Conservation (phyloP, 148 eudicot species). For the Simmondsia chinensis region DNA sequence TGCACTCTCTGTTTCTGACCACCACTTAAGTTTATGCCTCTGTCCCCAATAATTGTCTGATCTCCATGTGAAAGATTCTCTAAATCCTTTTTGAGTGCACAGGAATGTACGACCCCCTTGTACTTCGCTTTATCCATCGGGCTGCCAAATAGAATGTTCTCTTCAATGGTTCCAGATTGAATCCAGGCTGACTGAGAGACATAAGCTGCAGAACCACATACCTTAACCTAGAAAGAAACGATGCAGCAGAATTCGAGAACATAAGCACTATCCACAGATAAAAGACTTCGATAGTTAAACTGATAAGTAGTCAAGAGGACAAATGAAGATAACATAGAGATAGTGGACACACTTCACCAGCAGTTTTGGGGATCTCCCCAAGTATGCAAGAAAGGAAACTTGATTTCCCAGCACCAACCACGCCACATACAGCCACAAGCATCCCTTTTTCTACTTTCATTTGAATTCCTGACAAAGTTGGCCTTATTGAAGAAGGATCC, state of each 20-base stretch:
- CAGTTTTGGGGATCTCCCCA: conserved; percentile 85
- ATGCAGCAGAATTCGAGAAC: conserved; percentile 7
- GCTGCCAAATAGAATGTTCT: conserved; percentile 85
- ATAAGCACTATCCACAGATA: background rate
- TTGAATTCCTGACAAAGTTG: conserved; percentile 58
- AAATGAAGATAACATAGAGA: conserved; percentile 5
- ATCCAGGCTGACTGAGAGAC: conserved; percentile 99
- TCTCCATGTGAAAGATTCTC: conserved; percentile 86
- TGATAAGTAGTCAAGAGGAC: conserved; percentile 2
- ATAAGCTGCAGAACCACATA: conserved; percentile 92
- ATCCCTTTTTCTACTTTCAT: conserved; percentile 65
- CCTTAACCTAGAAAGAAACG: conserved; percentile 43
- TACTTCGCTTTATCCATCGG: conserved; percentile 84
- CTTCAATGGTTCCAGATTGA: conserved; percentile 90
- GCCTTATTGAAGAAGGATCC: conserved; percentile 46
- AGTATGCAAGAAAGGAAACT: conserved; percentile 90
- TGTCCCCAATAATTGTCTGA: conserved; percentile 93
- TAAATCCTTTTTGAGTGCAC: conserved; percentile 81
- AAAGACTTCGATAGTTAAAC: conserved; percentile 11
- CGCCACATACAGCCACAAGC: conserved; percentile 91
- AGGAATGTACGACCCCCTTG: conserved; percentile 64
- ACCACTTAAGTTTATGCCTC: conserved; percentile 97
- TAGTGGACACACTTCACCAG: conserved; percentile 73
- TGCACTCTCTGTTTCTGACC: conserved; percentile 99
- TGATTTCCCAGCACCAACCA: conserved; percentile 92